Evolutionary conservation across 306 rosid species (phyloP).

Genomic region (Casuarina glauca): DNA sequence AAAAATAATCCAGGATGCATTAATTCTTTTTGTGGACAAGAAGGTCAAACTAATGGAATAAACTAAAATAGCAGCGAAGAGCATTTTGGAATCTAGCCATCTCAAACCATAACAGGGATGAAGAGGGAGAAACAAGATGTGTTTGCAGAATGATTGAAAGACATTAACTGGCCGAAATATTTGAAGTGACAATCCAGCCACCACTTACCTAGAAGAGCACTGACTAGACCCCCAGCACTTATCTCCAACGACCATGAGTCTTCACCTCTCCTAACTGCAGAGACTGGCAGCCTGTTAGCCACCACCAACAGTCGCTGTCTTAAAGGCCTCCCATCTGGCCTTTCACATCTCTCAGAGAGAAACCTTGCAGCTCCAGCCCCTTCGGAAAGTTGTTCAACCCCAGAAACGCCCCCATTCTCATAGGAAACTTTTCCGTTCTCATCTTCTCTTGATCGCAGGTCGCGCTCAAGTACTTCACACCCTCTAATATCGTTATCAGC

Average conservation of each 20-base stretch:
- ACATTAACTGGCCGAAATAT: conserved; percentile 9
- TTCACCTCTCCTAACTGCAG: conserved; percentile 81
- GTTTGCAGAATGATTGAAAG: background rate
- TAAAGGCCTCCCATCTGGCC: conserved; percentile 40
- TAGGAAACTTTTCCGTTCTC: conserved; percentile 39
- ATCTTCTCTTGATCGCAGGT: conserved; percentile 48
- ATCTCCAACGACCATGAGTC: conserved; percentile 86
- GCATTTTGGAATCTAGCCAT: conserved; percentile 8
- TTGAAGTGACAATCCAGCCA: background rate
- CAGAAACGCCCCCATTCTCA: conserved; percentile 40
- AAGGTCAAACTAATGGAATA: conserved; percentile 9
- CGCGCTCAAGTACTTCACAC: conserved; percentile 51
- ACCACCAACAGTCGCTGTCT: conserved; percentile 86
- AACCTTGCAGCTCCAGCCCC: conserved; percentile 43
- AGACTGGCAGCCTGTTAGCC: conserved; percentile 88
- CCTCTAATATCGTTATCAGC: conserved; percentile 38
- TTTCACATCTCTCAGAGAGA: conserved; percentile 41
- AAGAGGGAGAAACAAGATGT: conserved; percentile 11
- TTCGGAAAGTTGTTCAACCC: conserved; percentile 40
- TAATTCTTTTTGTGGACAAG: conserved; percentile 26
- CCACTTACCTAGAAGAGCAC: conserved; percentile 75
- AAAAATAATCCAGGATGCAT: conserved; percentile 22
- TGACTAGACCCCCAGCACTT: conserved; percentile 89
- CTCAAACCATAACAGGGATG: conserved; percentile 8
- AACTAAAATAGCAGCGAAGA: background rate